Evolutionary conservation across 2,329 filamentous ascomycete species (phyloP), one percentile per base, ranked within the genome.

Genomic region (Cladosporium halotolerans): DNA sequence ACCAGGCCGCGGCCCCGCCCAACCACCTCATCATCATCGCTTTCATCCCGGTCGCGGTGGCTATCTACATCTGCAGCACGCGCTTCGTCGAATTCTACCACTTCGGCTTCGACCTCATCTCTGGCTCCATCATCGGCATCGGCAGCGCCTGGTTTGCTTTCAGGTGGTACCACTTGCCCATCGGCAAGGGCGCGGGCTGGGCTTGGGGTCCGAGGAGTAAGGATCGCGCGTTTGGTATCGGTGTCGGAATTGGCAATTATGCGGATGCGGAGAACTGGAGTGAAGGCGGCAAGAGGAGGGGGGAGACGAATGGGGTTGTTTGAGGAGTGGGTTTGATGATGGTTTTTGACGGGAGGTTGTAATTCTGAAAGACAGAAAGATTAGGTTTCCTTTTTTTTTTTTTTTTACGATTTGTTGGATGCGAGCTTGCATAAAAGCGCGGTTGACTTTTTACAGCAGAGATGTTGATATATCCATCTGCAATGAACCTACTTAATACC

Each of bases 21-120:
- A 73, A 91, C 7, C 92, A 89, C 65, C 82, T 93, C 2, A 76
- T 95, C 10, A 73, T 85, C 42, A 68, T 92, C 33, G 79, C 83
- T 2, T 74, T 89, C 14, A 70, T 88, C 1, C 91, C 91, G 2
- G 80, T 90, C 58, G 85, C 83, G 53, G 74, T 81, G 1, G 86
- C 90, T 4, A 80, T 90, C 58, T 96, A 90, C 72, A 86, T 96
- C 57, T 79, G 85, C n/a, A 82, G 84, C 28, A 92, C 89, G 1
- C 86, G 92, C 9, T 97, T 86, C 80, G 90, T 85, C 55, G 85
- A 96, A 69, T 95, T 85, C 73, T 83, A 88, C 38, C 92, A 97
- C 69, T 88, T 92, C 67, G 90, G 85, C n/a, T 92, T 96, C 67
- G 92, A 97, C 60, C 88, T 96, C 59, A 72, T 96, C 2, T 89